Conservation (phyloP, 2,329 filamentous ascomycete species). For the Fusarium incarnatum region DNA sequence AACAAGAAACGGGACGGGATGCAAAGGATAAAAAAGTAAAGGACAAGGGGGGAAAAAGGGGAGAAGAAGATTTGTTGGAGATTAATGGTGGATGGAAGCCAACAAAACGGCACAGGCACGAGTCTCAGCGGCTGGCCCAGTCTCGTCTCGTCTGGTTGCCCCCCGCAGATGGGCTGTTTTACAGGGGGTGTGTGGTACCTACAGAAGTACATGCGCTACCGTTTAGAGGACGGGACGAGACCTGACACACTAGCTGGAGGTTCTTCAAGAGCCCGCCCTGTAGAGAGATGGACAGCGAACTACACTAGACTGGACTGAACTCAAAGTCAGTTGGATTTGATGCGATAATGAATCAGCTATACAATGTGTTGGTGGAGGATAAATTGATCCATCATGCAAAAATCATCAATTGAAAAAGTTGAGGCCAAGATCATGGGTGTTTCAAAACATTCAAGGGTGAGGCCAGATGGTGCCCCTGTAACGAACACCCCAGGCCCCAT, state of each 20-base stretch:
- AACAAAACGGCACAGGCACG: constrained; percentile 16
- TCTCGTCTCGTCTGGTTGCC: neutral
- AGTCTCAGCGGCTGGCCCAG: constrained; percentile 21
- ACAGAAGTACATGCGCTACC: constrained; percentile 2
- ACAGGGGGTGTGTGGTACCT: constrained; percentile 22
- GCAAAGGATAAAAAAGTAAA: neutral
- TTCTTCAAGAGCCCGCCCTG: neutral
- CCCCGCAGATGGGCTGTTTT: constrained; percentile 8
- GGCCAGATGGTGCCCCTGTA: constrained; percentile 3
- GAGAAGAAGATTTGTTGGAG: constrained; percentile 27
- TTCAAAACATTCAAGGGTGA: constrained; percentile 30
- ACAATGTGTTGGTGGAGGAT: neutral
- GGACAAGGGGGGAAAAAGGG: neutral
- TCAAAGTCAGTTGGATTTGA: neutral
- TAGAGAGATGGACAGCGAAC: neutral
- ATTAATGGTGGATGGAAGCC: constrained; percentile 18
- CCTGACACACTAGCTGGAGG: neutral
- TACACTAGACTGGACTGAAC: neutral
- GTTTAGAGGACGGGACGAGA: neutral
- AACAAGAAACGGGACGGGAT: neutral
- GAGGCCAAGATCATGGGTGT: constrained; percentile 1
- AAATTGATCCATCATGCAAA: constrained; percentile 1
- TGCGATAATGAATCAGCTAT: neutral
- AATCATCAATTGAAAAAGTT: neutral
- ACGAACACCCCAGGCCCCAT: neutral